Evolutionary conservation across 2,329 filamentous ascomycete genomes (phyloP).

Genomic region (Aquanectria penicillioides): DNA sequence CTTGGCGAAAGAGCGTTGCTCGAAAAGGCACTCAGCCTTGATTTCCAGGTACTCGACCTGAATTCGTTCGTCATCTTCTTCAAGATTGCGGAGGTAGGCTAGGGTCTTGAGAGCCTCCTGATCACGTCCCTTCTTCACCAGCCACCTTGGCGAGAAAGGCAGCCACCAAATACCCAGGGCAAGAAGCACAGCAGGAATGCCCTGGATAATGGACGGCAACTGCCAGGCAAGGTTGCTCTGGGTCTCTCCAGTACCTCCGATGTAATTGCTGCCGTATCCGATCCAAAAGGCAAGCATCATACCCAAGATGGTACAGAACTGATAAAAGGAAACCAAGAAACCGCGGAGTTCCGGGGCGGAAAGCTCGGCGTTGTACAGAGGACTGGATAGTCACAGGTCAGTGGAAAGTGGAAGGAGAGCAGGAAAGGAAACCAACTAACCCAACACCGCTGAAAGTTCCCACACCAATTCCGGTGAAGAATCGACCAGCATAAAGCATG

Average conservation of each 20-base stretch:
- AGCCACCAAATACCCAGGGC: conserved; percentile 80
- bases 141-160: conserved; percentile 82
- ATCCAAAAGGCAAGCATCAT: conserved; percentile 62
- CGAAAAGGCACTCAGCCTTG: conserved; percentile 80
- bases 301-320: conserved; percentile 54
- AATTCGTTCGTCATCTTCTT: conserved; percentile 72
- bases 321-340: conserved; percentile 71
- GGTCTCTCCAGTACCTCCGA: conserved; percentile 56
- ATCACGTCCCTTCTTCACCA: conserved; percentile 76
- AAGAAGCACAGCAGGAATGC: conserved; percentile 60
- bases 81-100: conserved; percentile 70
- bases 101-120: conserved; percentile 67
- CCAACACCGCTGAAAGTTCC: conserved; percentile 56
- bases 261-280: conserved; percentile 57
- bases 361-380: conserved; percentile 62
- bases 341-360: conserved; percentile 74
- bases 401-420: too few species aligned
- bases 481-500: conserved; percentile 58
- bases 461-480: conserved; percentile 61
- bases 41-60: conserved; percentile 85
- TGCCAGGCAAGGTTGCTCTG: conserved; percentile 55
- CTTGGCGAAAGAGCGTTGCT: conserved; percentile 75
- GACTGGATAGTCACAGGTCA: conserved; percentile 33
- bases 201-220: conserved; percentile 58
- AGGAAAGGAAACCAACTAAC: background rate